Conservation (phyloP, 352 stramenopile species). For the Aphanomyces astaci region DNA sequence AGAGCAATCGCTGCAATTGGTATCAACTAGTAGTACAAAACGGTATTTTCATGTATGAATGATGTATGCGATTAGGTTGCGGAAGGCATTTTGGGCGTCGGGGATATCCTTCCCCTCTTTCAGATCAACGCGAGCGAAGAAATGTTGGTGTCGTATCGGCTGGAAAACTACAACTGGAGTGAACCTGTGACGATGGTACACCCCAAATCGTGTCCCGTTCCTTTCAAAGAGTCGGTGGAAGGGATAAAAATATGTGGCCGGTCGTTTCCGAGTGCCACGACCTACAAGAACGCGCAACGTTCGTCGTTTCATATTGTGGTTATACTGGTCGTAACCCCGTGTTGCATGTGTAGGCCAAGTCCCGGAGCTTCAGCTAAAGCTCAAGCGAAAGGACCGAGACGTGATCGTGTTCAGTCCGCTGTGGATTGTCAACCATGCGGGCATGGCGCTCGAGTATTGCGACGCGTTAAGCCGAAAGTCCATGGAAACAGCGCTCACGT, state of each 20-base stretch:
- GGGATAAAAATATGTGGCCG: constrained; percentile 58
- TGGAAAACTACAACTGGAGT: constrained; percentile 87
- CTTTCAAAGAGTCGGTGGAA: constrained; percentile 74
- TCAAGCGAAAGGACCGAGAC: constrained; percentile 72
- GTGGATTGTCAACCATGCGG: constrained; percentile 84
- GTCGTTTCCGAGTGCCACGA: constrained; percentile 30
- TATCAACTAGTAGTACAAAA: neutral
- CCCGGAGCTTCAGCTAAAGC: constrained; percentile 71
- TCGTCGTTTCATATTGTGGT: no score
- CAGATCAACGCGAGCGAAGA: constrained; percentile 58
- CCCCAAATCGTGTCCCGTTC: constrained; percentile 60
- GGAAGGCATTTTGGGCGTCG: constrained; percentile 77
- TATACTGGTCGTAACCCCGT: no score
- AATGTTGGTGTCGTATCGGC: constrained; percentile 73
- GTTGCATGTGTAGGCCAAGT: constrained; percentile 79
- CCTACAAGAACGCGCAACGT: constrained; percentile 7
- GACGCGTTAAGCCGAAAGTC: constrained; percentile 70
- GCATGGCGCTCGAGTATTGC: constrained; percentile 80
- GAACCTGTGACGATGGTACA: constrained; percentile 69
- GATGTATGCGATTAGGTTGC: no score
- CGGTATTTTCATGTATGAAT: neutral
- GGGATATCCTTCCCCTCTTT: constrained; percentile 75
- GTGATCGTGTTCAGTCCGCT: constrained; percentile 81
- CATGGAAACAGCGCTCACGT: constrained; percentile 60
- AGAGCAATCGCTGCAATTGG: constrained; percentile 71